phyloP scores from a whole-genome alignment of 2,329 filamentous ascomycete genomes.

The Cladobotryum mycophilum region DNA sequence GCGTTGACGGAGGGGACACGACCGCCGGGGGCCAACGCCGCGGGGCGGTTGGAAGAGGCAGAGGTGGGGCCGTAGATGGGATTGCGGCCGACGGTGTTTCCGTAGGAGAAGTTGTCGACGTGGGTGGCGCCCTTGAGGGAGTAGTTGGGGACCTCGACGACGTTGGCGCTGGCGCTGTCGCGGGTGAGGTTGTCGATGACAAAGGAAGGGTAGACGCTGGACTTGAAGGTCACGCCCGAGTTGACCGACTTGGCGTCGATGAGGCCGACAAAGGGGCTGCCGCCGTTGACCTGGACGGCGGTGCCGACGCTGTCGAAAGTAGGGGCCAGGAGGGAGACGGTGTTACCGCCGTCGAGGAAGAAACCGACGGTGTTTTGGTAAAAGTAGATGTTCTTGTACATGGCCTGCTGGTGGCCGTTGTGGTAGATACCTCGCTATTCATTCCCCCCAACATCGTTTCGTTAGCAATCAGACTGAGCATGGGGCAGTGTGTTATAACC shows the following conservation, averaged over 20 bases:
- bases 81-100: constrained; percentile 34
- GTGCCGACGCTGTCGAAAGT: constrained; percentile 35
- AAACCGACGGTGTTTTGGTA: constrained; percentile 34
- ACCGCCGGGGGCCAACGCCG: constrained; percentile 30
- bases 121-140: constrained; percentile 26
- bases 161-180: constrained; percentile 29
- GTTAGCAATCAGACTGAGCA: too few relatives aligned
- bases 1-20: constrained; percentile 30
- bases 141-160: constrained; percentile 26
- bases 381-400: constrained; percentile 39
- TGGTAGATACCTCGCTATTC: constrained; percentile 36
- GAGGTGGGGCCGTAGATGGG: constrained; percentile 33
- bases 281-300: constrained; percentile 29
- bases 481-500: too few relatives aligned
- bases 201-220: constrained; percentile 32
- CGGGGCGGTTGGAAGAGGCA: constrained; percentile 25
- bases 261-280: constrained; percentile 34
- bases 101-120: constrained; percentile 36
- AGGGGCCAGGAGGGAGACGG: constrained; percentile 34
- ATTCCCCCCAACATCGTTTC: too few relatives aligned
- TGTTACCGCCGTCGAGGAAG: constrained; percentile 25
- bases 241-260: constrained; percentile 36
- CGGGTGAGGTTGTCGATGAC: constrained; percentile 38
- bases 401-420: constrained; percentile 37
- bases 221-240: constrained; percentile 34